Evolutionary conservation across 164 flowering plant species (phyloP).

Genomic region (Echeveria elegans): DNA sequence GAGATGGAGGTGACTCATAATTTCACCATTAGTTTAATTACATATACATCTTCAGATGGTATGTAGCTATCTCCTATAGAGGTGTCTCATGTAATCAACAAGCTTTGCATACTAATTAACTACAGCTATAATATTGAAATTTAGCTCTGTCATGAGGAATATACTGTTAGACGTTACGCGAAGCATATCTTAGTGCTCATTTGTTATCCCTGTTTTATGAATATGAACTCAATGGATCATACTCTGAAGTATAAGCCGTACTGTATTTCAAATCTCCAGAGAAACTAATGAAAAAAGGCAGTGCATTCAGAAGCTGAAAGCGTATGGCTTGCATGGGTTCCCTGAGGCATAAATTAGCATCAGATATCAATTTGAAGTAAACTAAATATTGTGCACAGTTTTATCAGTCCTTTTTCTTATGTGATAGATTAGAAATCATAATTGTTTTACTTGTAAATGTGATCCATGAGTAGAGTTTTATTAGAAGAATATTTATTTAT

Average conservation of each 20-base stretch:
- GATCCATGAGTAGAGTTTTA: no score
- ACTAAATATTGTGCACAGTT: background rate
- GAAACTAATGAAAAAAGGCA: constrained; percentile 57
- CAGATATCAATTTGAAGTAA: background rate
- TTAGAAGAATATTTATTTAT: no score
- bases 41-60: background rate
- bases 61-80: background rate
- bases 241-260: constrained; percentile 20
- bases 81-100: background rate
- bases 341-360: constrained; percentile 35
- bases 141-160: background rate
- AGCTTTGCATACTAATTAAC: no score
- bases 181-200: background rate
- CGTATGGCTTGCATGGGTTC: constrained; percentile 63
- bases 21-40: background rate
- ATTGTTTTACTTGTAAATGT: no score
- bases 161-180: background rate
- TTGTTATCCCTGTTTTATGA: background rate
- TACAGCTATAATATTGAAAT: no score
- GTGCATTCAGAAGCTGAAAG: constrained; percentile 80
- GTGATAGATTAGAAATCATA: no score
- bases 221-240: background rate
- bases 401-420: constrained; percentile 19
- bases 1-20: constrained; percentile 26
- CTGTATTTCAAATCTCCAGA: constrained; percentile 91